These are phyloP conservation scores for Pythium periplocum DNA, from an alignment of 352 stramenopile genomes.

Conservation along the genomic window DNA sequence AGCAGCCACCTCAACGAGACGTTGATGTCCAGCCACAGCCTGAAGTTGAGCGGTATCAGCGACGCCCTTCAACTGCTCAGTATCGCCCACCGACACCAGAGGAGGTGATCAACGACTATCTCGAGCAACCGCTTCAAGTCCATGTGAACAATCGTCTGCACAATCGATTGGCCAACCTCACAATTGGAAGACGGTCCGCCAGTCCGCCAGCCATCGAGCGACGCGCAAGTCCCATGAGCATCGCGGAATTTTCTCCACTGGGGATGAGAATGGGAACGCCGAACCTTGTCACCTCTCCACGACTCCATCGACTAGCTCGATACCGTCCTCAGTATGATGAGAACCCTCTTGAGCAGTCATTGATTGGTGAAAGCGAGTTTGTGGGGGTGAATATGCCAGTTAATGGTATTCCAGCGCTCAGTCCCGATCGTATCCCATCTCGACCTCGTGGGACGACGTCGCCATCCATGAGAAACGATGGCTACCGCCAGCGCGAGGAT, in stretches of 20 bases:
- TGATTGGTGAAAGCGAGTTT: conserved; percentile 67
- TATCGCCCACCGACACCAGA: too few relatives aligned
- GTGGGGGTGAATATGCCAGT: conserved; percentile 25
- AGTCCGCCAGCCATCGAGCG: conserved; percentile 2
- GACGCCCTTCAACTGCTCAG: too few relatives aligned
- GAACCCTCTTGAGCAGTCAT: conserved; percentile 46
- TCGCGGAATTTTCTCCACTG: conserved; percentile 50
- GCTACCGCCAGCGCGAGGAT: background rate
- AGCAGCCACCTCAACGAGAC: too few relatives aligned
- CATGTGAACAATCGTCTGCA: too few relatives aligned
- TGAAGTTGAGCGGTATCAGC: too few relatives aligned
- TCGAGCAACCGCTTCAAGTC: too few relatives aligned
- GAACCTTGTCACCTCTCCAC: conserved; percentile 30
- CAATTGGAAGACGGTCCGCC: too few relatives aligned
- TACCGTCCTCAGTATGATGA: conserved; percentile 24
- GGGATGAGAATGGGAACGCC: conserved; percentile 18
- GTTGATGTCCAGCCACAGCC: too few relatives aligned
- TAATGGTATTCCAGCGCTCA: too few relatives aligned
- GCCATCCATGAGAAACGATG: conserved; percentile 14
- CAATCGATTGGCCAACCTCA: too few relatives aligned
- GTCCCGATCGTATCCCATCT: too few relatives aligned
- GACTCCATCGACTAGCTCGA: conserved; percentile 33
- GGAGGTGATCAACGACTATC: too few relatives aligned
- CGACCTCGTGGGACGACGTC: conserved; percentile 21
- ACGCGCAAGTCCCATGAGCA: conserved; percentile 50